Evolutionary conservation across 116 monocot species (phyloP), one percentile per base, ranked within the genome.

Genomic region (Phalaenopsis hybrid): DNA sequence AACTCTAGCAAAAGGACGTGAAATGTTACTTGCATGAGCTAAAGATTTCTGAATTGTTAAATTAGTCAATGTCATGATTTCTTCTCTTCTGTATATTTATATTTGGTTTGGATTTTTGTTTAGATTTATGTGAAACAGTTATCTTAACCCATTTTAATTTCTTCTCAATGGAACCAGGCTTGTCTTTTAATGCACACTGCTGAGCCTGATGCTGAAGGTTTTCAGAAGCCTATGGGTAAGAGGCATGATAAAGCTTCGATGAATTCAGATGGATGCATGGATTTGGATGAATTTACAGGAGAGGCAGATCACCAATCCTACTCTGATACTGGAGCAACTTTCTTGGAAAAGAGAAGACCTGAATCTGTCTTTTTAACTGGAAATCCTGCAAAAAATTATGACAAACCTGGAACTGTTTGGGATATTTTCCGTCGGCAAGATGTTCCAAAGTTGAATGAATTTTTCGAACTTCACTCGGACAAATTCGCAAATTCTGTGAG

Each of bases 391-490:
- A 75, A 82, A 44, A 18, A 25, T 75, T 49, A 67, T 61, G 84
- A 74, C 55, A 83, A 78, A 82, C 85, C 85, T 73, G 93, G 89
- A 83, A 89, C 90, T 76, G 79, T 92, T 84, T 97, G 97, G 97
- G 93, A 94, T 91, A 87, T 97, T 80, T 94, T 94, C 84, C 87
- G 89, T 20, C 82, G 91, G 57, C 86, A 97, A 81, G 97, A 97
- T 90, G 87, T 94, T 76, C 90, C 90, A 34, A 94, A 88, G 81
- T 88, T 97, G 75, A 97, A 94, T 87, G 89, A 94, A 80, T 97
- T 88, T 85, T 85, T 97, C 68, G 84, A 82, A 82, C 79, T 50
- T 82, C 87, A 94, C 83, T 81, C 79, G 77, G 76, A 87, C 57
- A 90, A 90, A 74, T 67, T 96, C 75, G 17, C 31, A 77, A 79